Conservation (phyloP, 1,284 basidiomycete species). For the Ganoderma lingzhi region DNA sequence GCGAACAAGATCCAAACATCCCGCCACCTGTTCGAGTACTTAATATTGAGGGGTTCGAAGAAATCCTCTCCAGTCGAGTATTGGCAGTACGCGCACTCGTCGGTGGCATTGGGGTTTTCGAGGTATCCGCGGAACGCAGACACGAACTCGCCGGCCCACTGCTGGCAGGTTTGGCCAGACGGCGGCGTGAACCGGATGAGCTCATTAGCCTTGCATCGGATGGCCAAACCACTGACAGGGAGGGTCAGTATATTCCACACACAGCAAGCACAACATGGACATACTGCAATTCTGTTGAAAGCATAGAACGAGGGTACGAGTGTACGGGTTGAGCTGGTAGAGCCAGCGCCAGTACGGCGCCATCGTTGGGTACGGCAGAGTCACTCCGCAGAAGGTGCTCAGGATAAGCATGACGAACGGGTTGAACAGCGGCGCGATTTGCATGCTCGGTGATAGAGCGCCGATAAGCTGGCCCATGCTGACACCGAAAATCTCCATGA, state of each 20-base stretch:
- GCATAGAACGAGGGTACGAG: constrained; percentile 77
- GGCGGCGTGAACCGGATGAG: constrained; percentile 79
- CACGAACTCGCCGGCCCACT: constrained; percentile 79
- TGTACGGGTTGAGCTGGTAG: constrained; percentile 76
- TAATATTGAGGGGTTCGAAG: constrained; percentile 74
- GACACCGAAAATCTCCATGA: constrained; percentile 82
- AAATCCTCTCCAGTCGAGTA: constrained; percentile 77
- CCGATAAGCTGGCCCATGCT: constrained; percentile 81
- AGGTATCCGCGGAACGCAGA: constrained; percentile 78
- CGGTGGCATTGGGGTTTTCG: constrained; percentile 70
- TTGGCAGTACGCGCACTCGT: constrained; percentile 78
- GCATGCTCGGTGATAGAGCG: constrained; percentile 77
- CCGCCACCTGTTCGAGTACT: constrained; percentile 72
- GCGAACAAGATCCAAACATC: constrained; percentile 78
- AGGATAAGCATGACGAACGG: constrained; percentile 79
- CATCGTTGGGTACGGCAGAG: constrained; percentile 76
- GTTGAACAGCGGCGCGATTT: constrained; percentile 84
- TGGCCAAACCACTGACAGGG: constrained; percentile 61
- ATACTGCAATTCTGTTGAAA: constrained; percentile 83
- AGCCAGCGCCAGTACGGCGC: constrained; percentile 84
- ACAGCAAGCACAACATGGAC: constrained; percentile 32
- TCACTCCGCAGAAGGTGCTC: constrained; percentile 83
- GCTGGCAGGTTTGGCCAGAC: constrained; percentile 73
- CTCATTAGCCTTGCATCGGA: constrained; percentile 74
- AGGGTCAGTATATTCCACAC: constrained; percentile 15